Percentiles rank a stretch among this genome's conserved stretches.
Conservation (phyloP, 768 basidiomycete genomes). For the Pilatotrama ljubarskyi region DNA sequence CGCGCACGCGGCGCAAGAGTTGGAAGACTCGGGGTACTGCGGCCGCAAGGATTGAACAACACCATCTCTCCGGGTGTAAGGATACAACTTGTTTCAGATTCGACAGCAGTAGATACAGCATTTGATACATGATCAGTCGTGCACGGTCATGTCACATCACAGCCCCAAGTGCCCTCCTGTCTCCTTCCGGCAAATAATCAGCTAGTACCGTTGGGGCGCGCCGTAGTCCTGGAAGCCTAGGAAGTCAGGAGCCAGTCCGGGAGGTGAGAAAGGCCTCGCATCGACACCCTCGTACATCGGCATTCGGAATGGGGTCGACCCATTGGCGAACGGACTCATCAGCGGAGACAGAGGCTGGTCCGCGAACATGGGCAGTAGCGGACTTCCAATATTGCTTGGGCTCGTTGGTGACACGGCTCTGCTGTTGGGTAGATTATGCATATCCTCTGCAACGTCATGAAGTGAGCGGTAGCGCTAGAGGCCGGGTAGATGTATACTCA, state of each 20-base stretch:
- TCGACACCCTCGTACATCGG: constrained; percentile 18
- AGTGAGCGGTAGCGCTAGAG: background rate
- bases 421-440: constrained; percentile 13
- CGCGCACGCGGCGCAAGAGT: too few species aligned
- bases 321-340: constrained; percentile 6
- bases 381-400: constrained; percentile 12
- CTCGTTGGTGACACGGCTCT: background rate
- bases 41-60: background rate
- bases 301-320: constrained; percentile 10
- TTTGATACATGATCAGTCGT: background rate
- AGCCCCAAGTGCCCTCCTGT: background rate
- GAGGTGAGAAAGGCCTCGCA: constrained; percentile 18
- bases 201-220: constrained; percentile 1
- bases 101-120: background rate
- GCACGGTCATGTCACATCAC: background rate
- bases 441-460: constrained; percentile 1
- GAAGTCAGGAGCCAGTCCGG: constrained; percentile 8
- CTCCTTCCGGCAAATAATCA: background rate
- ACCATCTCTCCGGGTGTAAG: background rate
- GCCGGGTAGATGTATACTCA: constrained; percentile 18
- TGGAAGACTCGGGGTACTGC: too few species aligned
- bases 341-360: constrained; percentile 19
- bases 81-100: background rate
- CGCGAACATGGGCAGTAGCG: background rate
- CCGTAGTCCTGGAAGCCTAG: constrained; percentile 17